A percentile compares a stretch with the other conserved stretches of the same genome.
Evolutionary conservation across 2,329 filamentous ascomycete species (phyloP).

Genomic region (Aspergillus sp.): DNA sequence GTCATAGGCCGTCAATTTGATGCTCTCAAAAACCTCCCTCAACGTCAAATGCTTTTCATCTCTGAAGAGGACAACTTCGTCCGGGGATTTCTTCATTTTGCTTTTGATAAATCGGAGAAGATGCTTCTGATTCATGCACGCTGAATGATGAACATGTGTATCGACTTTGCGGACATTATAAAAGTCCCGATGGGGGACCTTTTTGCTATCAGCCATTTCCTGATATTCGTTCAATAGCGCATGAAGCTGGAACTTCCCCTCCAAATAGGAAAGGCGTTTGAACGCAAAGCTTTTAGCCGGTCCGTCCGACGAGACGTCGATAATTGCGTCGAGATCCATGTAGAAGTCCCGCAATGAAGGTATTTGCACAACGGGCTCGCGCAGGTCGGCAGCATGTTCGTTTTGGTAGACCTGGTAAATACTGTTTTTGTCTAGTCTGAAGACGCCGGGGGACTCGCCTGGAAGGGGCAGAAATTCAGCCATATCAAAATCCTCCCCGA

Average conservation of each 20-base stretch:
- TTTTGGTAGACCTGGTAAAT: constrained; percentile 90
- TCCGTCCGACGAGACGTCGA: constrained; percentile 86
- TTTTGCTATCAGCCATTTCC: constrained; percentile 95
- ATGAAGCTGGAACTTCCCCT: constrained; percentile 96
- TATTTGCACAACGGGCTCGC: constrained; percentile 68
- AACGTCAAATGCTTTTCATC: constrained; percentile 89
- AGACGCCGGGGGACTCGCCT: constrained; percentile 60
- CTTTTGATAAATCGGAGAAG: constrained; percentile 97
- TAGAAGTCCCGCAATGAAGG: constrained; percentile 93
- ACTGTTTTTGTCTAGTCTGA: constrained; percentile 69
- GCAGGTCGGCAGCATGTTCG: constrained; percentile 51
- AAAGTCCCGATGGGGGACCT: constrained; percentile 94
- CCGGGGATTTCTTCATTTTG: constrained; percentile 97
- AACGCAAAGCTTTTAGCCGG: constrained; percentile 97
- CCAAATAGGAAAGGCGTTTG: constrained; percentile 84
- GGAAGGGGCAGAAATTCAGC: constrained; percentile 70
- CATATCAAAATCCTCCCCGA: constrained; percentile 86
- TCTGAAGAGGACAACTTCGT: constrained; percentile 85
- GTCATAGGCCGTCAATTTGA: constrained; percentile 95
- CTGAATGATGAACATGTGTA: constrained; percentile 97
- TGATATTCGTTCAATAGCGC: constrained; percentile 91
- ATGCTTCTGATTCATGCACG: constrained; percentile 99
- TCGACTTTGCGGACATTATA: constrained; percentile 99
- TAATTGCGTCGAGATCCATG: constrained; percentile 79
- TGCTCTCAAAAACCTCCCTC: constrained; percentile 90